A percentile compares a stretch with the other conserved stretches of the same genome.
Evolutionary conservation across 768 basidiomycete species (phyloP).

Genomic region (Suillus brevipes): DNA sequence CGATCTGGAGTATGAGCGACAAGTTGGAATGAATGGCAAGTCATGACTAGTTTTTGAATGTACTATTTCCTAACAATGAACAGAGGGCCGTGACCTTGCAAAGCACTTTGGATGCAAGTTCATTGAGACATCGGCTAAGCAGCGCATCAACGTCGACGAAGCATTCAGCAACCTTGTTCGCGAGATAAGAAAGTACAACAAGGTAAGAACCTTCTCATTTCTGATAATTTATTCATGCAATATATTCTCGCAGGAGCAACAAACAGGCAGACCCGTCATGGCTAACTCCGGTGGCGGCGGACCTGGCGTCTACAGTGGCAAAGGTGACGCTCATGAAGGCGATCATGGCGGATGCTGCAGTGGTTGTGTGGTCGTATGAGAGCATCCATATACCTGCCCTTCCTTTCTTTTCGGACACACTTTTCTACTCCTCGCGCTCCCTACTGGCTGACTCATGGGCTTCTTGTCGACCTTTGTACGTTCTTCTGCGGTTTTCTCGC

Average conservation of each 20-base stretch:
- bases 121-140: slow-evolving; percentile 95
- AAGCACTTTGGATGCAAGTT: slow-evolving; percentile 94
- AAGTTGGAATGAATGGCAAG: slow-evolving; percentile 92
- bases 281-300: slow-evolving; percentile 42
- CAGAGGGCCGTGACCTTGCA: slow-evolving; percentile 97
- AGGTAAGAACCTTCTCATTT: slow-evolving; percentile 46
- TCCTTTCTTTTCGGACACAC: slow-evolving; percentile 12
- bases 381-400: neutral
- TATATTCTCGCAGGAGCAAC: slow-evolving; percentile 57
- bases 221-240: neutral
- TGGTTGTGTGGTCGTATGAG: slow-evolving; percentile 62
- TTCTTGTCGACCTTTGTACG: slow-evolving; percentile 10
- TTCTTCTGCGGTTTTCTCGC: slow-evolving; percentile 7
- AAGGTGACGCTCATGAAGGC: slow-evolving; percentile 50
- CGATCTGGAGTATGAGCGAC: slow-evolving; percentile 93
- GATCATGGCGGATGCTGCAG: slow-evolving; percentile 63
- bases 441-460: slow-evolving; percentile 11
- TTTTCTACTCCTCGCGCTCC: slow-evolving; percentile 5
- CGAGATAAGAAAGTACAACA: slow-evolving; percentile 92
- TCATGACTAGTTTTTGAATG: slow-evolving; percentile 4
- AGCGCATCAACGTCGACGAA: slow-evolving; percentile 95
- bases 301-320: slow-evolving; percentile 48
- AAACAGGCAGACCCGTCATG: slow-evolving; percentile 70
- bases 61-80: slow-evolving; percentile 3
- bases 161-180: slow-evolving; percentile 92